Base-by-base conservation (phyloP, 2,329 filamentous ascomycete genomes). In the Emydomyces testavorans region DNA sequence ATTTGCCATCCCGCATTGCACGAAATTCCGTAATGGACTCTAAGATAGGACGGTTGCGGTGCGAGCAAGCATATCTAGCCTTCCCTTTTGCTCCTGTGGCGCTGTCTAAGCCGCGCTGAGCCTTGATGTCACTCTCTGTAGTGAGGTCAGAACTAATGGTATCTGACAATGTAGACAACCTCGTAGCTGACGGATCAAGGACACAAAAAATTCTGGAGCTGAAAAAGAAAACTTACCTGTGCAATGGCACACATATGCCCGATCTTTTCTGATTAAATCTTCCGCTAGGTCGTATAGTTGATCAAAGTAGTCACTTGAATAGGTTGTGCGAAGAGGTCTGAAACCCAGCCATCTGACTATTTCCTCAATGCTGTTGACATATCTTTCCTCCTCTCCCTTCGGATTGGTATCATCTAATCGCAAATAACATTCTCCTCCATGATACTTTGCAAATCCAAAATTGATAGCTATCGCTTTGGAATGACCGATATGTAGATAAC, bases 381-480 rank as follows among this genome's bases (percentile, higher is more conserved):
- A 96, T 50, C 82, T 76, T 66, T 94, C 85, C 63, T 95, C 85
- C 65, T 96, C 92, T 38, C 85, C 85, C 54, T 89, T 86, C 1
- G 92, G 92, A 64, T 96, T 96, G 11, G 92, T 96, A 59, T 96
- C 92, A 63, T 96, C 92, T 64, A 85, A 94, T 58, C 90, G 77
- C 52, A 88, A 67, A 60, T 83, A 82, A 65, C 79, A 84, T 52
- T 81, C 72, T 50, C 90, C 90, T 29, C 83, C 83, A 62, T 94
- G 85, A 60, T 82, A 80, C 60, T 78, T 80, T 11, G 92, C 90
- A 63, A 95, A 96, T 5, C 90, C 90, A 68, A 96, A 96, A 68
- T 96, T 95, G 65, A 96, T 80, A 0, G 87, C 83, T 64, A 96
- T 95, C 18, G 92, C 90, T 71, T 96, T 96, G 55, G 84, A 85